Conservation (phyloP, 2,329 filamentous ascomycete genomes). For the Monosporascus sp. region DNA sequence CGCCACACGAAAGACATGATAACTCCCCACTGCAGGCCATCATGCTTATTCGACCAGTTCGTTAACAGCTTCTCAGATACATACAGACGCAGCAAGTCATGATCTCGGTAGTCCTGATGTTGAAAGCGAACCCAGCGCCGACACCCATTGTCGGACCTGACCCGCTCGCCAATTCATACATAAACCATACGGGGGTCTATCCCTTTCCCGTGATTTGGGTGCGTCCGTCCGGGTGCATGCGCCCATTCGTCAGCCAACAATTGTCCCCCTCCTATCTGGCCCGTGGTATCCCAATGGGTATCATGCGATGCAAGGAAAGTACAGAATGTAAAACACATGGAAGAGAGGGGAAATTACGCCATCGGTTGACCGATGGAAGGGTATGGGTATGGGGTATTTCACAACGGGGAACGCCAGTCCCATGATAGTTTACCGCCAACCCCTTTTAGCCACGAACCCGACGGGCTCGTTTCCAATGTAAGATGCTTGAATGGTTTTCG, state of each 20-base stretch:
- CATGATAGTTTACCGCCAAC: neutral
- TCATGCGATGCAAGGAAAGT: conserved; percentile 25
- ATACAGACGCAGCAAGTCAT: too few relatives aligned
- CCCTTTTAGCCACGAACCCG: too few relatives aligned
- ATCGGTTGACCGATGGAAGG: too few relatives aligned
- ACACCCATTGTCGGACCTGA: too few relatives aligned
- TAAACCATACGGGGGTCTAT: neutral
- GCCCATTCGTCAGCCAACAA: neutral
- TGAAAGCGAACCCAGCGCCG: too few relatives aligned
- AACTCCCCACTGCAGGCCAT: too few relatives aligned
- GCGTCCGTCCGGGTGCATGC: neutral
- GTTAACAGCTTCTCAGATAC: too few relatives aligned
- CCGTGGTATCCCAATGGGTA: conserved; percentile 20
- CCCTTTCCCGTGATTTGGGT: neutral
- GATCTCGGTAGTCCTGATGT: too few relatives aligned
- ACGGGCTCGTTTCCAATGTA: conserved; percentile 12
- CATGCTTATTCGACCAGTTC: too few relatives aligned
- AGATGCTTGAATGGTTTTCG: neutral
- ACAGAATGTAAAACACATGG: conserved; percentile 16
- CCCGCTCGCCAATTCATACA: neutral
- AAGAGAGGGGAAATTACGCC: conserved; percentile 1
- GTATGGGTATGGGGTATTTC: conserved; percentile 12
- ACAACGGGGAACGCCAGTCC: conserved; percentile 8
- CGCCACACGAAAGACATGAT: too few relatives aligned
- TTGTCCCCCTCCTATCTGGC: too few relatives aligned